phyloP scores from a whole-genome alignment of 2,329 filamentous ascomycete species.

The Colletotrichum sp. region DNA sequence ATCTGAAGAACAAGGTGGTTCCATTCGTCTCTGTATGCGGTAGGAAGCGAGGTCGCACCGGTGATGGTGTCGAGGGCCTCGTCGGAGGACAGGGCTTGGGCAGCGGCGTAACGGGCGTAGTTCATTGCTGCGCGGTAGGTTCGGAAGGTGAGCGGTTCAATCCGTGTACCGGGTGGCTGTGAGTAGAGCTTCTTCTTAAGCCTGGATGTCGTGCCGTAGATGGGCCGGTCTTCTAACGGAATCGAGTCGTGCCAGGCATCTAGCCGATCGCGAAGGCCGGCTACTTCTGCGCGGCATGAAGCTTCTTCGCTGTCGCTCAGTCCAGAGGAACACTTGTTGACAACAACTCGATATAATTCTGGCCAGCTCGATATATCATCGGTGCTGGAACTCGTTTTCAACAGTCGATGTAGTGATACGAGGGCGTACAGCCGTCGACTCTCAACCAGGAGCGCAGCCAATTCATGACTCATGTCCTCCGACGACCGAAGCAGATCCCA shows the following conservation, averaged over 20 bases:
- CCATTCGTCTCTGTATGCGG: neutral
- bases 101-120: neutral
- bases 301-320: neutral
- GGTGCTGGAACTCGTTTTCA: neutral
- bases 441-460: neutral
- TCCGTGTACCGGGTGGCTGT: rapidly evolving
- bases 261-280: neutral
- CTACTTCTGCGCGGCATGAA: neutral
- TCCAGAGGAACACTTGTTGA: neutral
- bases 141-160: neutral
- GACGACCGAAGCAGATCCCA: neutral
- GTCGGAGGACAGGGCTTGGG: neutral
- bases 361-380: neutral
- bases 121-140: neutral
- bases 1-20: neutral
- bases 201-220: neutral
- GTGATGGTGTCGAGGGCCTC: neutral
- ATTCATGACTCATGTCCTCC: neutral
- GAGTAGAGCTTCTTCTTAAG: rapidly evolving
- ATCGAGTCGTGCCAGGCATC: neutral
- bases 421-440: neutral
- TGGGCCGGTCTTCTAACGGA: neutral
- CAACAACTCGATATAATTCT: neutral
- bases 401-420: neutral
- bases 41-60: neutral